Evolutionary conservation across 371 early-diverging fungal genomes (phyloP).

Genomic region (Cokeromyces recurvatus): DNA sequence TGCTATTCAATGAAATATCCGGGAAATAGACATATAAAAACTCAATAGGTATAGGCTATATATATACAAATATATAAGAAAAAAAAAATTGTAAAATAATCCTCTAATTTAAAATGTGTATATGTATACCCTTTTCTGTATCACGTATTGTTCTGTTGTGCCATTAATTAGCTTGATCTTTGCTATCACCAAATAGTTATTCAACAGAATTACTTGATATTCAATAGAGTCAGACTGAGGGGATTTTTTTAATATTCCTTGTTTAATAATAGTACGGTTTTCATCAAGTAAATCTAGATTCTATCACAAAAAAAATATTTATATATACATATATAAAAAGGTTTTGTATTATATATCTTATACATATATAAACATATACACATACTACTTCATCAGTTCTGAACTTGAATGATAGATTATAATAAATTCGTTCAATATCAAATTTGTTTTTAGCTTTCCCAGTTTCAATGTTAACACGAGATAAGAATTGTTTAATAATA

Average conservation of each 20-base stretch:
- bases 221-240: conserved; percentile 51
- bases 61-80: too few species aligned
- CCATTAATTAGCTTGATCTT: conserved; percentile 28
- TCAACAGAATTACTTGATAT: conserved; percentile 54
- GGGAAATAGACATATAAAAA: conserved; percentile 39
- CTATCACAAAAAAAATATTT: conserved; percentile 25
- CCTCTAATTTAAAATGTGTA: too few species aligned
- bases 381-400: conserved; percentile 37
- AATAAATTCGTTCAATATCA: conserved; percentile 34
- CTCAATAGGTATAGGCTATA: conserved; percentile 78
- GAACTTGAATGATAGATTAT: conserved; percentile 44
- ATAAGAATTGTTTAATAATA: conserved; percentile 69
- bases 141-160: conserved; percentile 28
- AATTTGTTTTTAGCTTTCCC: conserved; percentile 35
- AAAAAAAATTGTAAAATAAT: conserved; percentile 8
- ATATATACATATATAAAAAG: too few species aligned
- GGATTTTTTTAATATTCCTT: conserved; percentile 39
- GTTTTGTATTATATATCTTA: too few species aligned
- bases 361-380: too few species aligned
- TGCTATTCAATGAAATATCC: conserved; percentile 1
- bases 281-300: conserved; percentile 28
- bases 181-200: conserved; percentile 36
- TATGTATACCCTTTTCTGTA: conserved; percentile 35
- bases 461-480: conserved; percentile 41
- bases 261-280: conserved; percentile 30